Evolutionary conservation across 768 basidiomycete species (phyloP).

Genomic region (Tulasnella calospora): DNA sequence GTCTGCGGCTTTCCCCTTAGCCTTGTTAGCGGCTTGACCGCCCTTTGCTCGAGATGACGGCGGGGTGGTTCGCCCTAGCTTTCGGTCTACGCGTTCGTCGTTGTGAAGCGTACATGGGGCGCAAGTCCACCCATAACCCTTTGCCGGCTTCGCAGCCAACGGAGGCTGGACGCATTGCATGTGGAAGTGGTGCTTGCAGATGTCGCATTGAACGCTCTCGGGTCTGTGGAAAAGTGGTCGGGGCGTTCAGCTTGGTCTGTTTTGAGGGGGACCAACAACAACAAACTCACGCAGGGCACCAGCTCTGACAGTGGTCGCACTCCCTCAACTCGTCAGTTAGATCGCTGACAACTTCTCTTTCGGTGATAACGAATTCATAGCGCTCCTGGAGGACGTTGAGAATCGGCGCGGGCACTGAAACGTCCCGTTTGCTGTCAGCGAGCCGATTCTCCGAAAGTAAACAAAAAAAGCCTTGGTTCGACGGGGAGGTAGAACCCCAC

Average conservation of each 20-base stretch:
- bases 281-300: constrained; percentile 74
- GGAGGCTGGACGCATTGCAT: constrained; percentile 94
- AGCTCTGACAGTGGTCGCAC: constrained; percentile 79
- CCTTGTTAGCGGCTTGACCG: background rate
- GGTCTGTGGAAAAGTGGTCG: constrained; percentile 44
- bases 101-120: constrained; percentile 84
- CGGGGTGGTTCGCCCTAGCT: constrained; percentile 58
- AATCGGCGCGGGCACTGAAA: constrained; percentile 67
- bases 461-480: background rate
- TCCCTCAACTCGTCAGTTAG: constrained; percentile 79
- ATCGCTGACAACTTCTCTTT: constrained; percentile 88
- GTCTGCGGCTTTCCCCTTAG: constrained; percentile 26
- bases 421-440: background rate
- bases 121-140: constrained; percentile 97
- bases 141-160: constrained; percentile 80
- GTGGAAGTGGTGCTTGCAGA: constrained; percentile 91
- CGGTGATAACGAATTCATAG: constrained; percentile 93
- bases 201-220: constrained; percentile 84
- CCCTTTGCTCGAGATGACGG: constrained; percentile 34
- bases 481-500: background rate
- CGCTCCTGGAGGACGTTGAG: constrained; percentile 67
- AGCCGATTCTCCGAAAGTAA: background rate
- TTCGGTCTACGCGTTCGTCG: constrained; percentile 78
- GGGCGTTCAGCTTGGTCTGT: constrained; percentile 20
- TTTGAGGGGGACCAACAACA: background rate